phyloP scores from a whole-genome alignment of 1,284 basidiomycete genomes.

The Rhodotorula sp. region DNA sequence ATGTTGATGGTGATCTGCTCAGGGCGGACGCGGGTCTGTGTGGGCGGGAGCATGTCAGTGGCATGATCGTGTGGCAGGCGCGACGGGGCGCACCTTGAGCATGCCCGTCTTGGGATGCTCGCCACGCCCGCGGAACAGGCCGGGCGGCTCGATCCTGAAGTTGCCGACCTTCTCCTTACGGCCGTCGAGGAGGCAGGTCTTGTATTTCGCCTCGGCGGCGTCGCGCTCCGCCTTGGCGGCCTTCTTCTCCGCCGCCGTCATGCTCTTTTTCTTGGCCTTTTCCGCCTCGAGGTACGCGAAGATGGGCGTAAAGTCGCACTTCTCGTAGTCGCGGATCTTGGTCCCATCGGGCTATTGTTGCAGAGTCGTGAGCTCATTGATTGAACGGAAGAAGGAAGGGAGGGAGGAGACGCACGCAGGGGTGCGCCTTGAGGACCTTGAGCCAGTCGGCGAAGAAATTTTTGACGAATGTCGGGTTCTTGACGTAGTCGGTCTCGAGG shows the following conservation, averaged over 20 bases:
- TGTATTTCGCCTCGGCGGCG: constrained; percentile 79
- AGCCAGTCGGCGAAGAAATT: constrained; percentile 97
- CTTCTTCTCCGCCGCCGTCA: constrained; percentile 86
- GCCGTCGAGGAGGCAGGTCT: constrained; percentile 83
- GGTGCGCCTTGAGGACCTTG: constrained; percentile 72
- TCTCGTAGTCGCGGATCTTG: constrained; percentile 74
- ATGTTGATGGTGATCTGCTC: constrained; percentile 96
- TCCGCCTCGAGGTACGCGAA: constrained; percentile 89
- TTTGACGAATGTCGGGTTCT: constrained; percentile 84
- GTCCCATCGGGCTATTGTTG: constrained; percentile 60
- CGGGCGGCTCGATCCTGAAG: constrained; percentile 97
- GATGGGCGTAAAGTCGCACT: constrained; percentile 95
- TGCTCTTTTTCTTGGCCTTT: constrained; percentile 86
- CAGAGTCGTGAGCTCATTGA: background rate
- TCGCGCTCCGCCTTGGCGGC: constrained; percentile 82
- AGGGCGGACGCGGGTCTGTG: constrained; percentile 76
- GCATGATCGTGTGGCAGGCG: background rate
- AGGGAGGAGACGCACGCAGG: constrained; percentile 68
- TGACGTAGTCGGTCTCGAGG: constrained; percentile 88
- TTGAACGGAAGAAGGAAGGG: background rate
- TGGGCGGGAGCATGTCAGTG: background rate
- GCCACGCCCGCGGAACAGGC: constrained; percentile 94
- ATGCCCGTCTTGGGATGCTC: constrained; percentile 97
- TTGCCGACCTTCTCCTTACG: constrained; percentile 98
- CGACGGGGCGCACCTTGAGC: constrained; percentile 69